Conservation (phyloP, 208 protist species). For the Leishmania turanica region DNA sequence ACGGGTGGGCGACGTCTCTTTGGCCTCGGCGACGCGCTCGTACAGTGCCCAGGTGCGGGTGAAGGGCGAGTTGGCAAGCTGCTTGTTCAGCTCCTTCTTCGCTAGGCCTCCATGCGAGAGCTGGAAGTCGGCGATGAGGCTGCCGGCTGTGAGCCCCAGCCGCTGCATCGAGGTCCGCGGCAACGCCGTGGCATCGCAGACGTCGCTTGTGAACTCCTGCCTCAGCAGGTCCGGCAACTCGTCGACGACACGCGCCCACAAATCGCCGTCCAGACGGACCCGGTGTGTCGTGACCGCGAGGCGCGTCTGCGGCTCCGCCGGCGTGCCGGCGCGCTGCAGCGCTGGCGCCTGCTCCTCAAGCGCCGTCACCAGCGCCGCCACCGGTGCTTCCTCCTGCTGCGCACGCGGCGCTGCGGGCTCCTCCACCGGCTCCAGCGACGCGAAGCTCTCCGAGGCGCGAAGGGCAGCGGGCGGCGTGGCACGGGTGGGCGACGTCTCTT, state of each 20-base stretch:
- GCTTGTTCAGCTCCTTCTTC: constrained; percentile 23
- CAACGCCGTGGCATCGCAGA: constrained; percentile 31
- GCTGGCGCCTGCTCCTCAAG: background rate
- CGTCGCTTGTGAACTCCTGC: constrained; percentile 44
- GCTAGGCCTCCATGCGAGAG: constrained; percentile 22
- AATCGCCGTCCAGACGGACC: constrained; percentile 47
- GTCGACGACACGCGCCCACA: constrained; percentile 39
- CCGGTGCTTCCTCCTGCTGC: too few relatives aligned
- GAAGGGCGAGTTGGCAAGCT: constrained; percentile 18
- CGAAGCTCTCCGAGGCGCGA: background rate
- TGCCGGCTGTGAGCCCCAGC: constrained; percentile 24
- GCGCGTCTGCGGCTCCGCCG: background rate
- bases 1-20: background rate
- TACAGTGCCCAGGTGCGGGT: constrained; percentile 26
- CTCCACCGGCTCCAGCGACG: background rate
- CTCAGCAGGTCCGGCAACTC: constrained; percentile 27
- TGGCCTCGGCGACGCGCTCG: background rate
- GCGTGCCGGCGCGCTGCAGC: constrained; percentile 2
- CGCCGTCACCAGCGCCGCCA: too few relatives aligned
- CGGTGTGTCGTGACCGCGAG: constrained; percentile 35
- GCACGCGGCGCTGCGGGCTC: background rate
- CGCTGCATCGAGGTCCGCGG: constrained; percentile 7
- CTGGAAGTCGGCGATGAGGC: constrained; percentile 31
- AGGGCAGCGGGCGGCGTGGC: background rate
- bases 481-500: background rate